These are phyloP conservation scores for Cardiospermum halicacabum DNA, from an alignment of 345 rosid genomes.

Conservation along the genomic window DNA sequence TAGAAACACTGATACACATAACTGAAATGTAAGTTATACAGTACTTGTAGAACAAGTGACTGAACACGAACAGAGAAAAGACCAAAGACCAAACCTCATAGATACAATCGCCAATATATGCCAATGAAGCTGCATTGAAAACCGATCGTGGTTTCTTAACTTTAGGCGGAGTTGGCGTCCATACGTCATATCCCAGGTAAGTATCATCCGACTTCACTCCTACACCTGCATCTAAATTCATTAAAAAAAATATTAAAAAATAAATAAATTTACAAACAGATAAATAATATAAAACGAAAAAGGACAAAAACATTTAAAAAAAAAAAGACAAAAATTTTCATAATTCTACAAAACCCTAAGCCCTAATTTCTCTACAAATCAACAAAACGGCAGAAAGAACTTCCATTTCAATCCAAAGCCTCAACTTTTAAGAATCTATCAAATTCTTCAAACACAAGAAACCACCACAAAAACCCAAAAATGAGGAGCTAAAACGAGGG, in stretches of 20 bases:
- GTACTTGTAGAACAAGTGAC: neutral
- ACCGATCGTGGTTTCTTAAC: constrained; percentile 63
- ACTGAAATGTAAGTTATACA: neutral
- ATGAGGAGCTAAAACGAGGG: neutral
- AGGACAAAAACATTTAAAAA: too few relatives aligned
- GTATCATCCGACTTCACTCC: constrained; percentile 26
- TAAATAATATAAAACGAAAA: neutral
- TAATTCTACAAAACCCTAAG: too few relatives aligned
- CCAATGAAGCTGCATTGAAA: constrained; percentile 40
- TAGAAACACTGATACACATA: neutral
- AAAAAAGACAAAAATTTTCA: too few relatives aligned
- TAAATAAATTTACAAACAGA: neutral
- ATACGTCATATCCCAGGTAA: constrained; percentile 53
- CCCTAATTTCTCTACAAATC: neutral
- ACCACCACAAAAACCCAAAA: neutral
- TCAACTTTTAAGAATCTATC: neutral
- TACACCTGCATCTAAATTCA: constrained; percentile 20
- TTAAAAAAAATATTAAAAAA: too few relatives aligned
- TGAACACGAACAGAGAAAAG: neutral
- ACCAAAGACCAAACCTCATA: constrained; percentile 50
- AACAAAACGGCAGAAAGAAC: neutral
- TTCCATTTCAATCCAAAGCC: neutral
- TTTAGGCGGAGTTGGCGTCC: constrained; percentile 59
- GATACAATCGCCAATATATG: constrained; percentile 65
- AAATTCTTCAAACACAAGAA: neutral